Evolutionary conservation across 2,329 filamentous ascomycete species (phyloP).

Genomic region (Penicillium vulpinum): DNA sequence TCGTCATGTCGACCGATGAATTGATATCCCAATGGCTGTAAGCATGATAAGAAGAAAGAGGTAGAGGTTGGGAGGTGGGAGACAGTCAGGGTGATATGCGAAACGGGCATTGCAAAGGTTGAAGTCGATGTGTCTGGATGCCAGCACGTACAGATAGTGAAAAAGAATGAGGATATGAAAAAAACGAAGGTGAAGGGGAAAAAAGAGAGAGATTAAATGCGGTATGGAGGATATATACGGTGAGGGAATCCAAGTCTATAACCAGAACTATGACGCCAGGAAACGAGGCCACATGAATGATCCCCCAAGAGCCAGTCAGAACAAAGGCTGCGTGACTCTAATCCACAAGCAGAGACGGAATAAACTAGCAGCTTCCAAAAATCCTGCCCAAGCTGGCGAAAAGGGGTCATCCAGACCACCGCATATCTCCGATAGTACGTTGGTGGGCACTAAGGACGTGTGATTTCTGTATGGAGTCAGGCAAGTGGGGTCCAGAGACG

Average conservation of each 20-base stretch:
- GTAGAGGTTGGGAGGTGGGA: slow-evolving; percentile 75
- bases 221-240: slow-evolving; percentile 24
- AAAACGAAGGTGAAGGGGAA: slow-evolving; percentile 5
- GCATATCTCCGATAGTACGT: slow-evolving; percentile 1
- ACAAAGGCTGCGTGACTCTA: slow-evolving; percentile 4
- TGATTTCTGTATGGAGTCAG: slow-evolving; percentile 7
- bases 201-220: slow-evolving; percentile 4
- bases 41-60: slow-evolving; percentile 78
- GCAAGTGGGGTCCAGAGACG: slow-evolving; percentile 3
- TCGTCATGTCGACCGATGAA: slow-evolving; percentile 65
- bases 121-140: slow-evolving; percentile 7
- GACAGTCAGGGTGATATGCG: slow-evolving; percentile 67
- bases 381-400: slow-evolving; percentile 19
- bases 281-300: slow-evolving; percentile 10
- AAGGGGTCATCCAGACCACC: slow-evolving; percentile 4
- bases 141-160: slow-evolving; percentile 1
- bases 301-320: slow-evolving; percentile 16
- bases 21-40: slow-evolving; percentile 74
- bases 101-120: slow-evolving; percentile 55
- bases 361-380: slow-evolving; percentile 1
- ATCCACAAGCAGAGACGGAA: slow-evolving; percentile 8
- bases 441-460: slow-evolving; percentile 8
- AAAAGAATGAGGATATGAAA: neutral
- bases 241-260: slow-evolving; percentile 20
- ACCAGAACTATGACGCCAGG: slow-evolving; percentile 20